These are phyloP conservation scores for Ogataea hybrid DNA, from an alignment of 1,139 yeast genomes.

Conservation along the genomic window DNA sequence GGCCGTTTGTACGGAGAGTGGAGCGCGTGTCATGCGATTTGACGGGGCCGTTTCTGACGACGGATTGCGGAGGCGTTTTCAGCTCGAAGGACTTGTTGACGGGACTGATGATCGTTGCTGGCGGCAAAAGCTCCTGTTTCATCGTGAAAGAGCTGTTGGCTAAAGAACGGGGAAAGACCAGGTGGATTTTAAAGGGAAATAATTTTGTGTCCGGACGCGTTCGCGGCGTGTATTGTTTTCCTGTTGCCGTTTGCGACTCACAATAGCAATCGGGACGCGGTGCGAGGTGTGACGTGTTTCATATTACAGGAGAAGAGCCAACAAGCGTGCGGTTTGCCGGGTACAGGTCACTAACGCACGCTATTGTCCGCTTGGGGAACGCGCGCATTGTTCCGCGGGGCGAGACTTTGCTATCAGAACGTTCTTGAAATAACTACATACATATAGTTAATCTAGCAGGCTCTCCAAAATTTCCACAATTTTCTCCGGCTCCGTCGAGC, in stretches of 20 bases:
- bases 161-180: conserved; percentile 5
- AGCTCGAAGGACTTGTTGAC: conserved; percentile 23
- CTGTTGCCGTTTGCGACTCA: conserved; percentile 1
- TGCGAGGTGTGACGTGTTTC: conserved; percentile 13
- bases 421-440: not conserved
- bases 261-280: conserved; percentile 9
- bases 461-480: conserved; percentile 32
- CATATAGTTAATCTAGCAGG: conserved; percentile 6
- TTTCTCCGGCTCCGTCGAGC: conserved; percentile 37
- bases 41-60: conserved; percentile 17
- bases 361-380: not conserved
- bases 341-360: not conserved
- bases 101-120: conserved; percentile 19
- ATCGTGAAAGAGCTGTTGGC: conserved; percentile 11
- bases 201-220: conserved; percentile 11
- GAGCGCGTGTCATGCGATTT: conserved; percentile 11
- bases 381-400: not conserved
- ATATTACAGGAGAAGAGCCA: conserved; percentile 3
- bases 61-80: conserved; percentile 32
- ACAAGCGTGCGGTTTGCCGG: not conserved
- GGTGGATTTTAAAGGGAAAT: conserved; percentile 2
- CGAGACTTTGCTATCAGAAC: no score
- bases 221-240: conserved; percentile 9
- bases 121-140: conserved; percentile 19
- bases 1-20: conserved; percentile 19